These are phyloP conservation scores for Rosa lucieae DNA, from an alignment of 306 rosid species.

Conservation along the genomic window DNA sequence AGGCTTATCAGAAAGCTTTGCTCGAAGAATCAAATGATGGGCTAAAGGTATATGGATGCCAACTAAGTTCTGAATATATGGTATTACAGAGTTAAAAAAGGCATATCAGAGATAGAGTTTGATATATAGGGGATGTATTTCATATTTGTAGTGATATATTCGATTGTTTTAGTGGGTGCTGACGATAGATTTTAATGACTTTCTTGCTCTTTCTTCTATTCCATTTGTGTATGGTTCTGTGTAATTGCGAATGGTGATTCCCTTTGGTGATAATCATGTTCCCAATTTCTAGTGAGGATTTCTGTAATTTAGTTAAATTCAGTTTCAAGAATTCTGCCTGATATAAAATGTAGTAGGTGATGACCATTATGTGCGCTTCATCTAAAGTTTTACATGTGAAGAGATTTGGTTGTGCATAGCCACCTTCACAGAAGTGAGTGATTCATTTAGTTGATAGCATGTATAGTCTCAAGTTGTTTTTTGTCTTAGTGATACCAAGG, in stretches of 20 bases:
- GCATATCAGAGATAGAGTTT: not conserved
- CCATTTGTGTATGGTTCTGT: not conserved
- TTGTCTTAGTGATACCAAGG: not conserved
- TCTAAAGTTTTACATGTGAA: not conserved
- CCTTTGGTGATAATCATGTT: not conserved
- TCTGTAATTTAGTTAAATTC: not conserved
- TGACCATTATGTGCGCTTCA: not conserved
- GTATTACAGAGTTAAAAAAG: not conserved
- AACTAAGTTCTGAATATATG: not conserved
- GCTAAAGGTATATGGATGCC: slow-evolving; percentile 36
- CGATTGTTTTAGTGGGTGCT: not conserved
- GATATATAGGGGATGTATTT: not conserved
- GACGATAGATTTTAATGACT: not conserved
- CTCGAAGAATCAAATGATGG: slow-evolving; percentile 33
- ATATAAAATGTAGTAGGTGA: not conserved
- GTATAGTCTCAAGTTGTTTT: not conserved
- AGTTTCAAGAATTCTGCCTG: not conserved
- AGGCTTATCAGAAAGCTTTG: slow-evolving; percentile 32
- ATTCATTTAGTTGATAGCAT: not conserved
- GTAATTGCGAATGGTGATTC: not conserved
- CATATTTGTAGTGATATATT: not conserved
- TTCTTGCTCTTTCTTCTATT: not conserved
- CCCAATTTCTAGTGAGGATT: not conserved
- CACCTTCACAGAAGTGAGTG: not conserved
- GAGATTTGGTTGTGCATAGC: not conserved